Evolutionary conservation across 805 yeast genomes (phyloP).

Genomic region (Lachancea mirantina): DNA sequence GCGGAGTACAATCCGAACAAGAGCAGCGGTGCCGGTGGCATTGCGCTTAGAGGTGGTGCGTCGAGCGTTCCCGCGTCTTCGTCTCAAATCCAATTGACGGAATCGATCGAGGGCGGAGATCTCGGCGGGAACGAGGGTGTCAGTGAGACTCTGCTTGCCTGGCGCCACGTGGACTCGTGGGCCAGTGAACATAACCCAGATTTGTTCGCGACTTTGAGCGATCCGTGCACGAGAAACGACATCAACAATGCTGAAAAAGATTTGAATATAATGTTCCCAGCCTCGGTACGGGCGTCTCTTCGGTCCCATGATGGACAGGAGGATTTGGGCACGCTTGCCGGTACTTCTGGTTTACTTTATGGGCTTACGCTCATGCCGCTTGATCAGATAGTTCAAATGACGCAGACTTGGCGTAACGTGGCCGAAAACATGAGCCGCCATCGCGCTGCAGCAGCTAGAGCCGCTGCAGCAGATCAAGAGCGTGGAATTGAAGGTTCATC

Average conservation of each 20-base stretch:
- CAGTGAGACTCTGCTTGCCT: slow-evolving; percentile 67
- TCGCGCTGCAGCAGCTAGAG: slow-evolving; percentile 11
- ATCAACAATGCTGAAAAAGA: slow-evolving; percentile 79
- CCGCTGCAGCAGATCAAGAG: no score
- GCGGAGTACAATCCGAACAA: slow-evolving; percentile 55
- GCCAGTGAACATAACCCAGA: slow-evolving; percentile 72
- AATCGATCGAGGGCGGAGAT: slow-evolving; percentile 31
- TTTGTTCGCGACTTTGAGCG: slow-evolving; percentile 66
- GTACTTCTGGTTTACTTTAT: slow-evolving; percentile 64
- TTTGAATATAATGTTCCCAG: slow-evolving; percentile 64
- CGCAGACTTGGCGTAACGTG: slow-evolving; percentile 78
- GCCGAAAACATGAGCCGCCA: slow-evolving; percentile 37
- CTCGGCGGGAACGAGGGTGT: slow-evolving; percentile 47
- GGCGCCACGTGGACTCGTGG: slow-evolving; percentile 90
- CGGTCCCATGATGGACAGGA: slow-evolving; percentile 90
- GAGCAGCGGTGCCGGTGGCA: slow-evolving; percentile 21
- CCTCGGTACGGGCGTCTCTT: slow-evolving; percentile 72
- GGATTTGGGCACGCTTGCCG: slow-evolving; percentile 62
- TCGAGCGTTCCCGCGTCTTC: slow-evolving; percentile 18
- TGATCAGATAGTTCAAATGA: slow-evolving; percentile 73
- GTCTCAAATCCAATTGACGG: slow-evolving; percentile 24
- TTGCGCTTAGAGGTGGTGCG: slow-evolving; percentile 1
- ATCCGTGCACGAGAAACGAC: slow-evolving; percentile 75
- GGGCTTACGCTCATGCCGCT: slow-evolving; percentile 75
- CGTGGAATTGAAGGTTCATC: slow-evolving; percentile 8